Conservation (phyloP, 768 basidiomycete genomes). For the Pisolithus tinctorius region DNA sequence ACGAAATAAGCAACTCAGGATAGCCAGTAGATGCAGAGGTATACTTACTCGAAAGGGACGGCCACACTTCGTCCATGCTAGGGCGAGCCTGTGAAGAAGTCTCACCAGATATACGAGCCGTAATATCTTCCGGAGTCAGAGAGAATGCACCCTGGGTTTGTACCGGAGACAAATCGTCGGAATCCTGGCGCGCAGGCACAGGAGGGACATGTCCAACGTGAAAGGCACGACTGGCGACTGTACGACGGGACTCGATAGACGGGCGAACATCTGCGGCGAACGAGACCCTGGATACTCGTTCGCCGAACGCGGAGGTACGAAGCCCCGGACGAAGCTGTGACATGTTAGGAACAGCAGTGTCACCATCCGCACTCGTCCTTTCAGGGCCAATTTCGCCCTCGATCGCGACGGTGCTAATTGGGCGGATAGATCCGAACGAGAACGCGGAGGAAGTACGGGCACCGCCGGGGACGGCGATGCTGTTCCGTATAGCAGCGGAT, state of each 20-base stretch:
- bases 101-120: constrained; percentile 39
- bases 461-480: constrained; percentile 44
- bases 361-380: constrained; percentile 33
- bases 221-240: constrained; percentile 36
- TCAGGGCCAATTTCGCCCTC: constrained; percentile 33
- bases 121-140: constrained; percentile 57
- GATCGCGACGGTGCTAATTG: constrained; percentile 36
- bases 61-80: constrained; percentile 54
- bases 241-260: constrained; percentile 38
- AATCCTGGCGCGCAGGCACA: constrained; percentile 29
- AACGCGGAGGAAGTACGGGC: constrained; percentile 42
- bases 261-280: constrained; percentile 59
- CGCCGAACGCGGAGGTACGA: constrained; percentile 41
- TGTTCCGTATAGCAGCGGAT: constrained; percentile 63
- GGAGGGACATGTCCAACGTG: constrained; percentile 36
- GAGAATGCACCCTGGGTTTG: constrained; percentile 36
- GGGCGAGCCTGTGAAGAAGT: constrained; percentile 26
- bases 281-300: constrained; percentile 57
- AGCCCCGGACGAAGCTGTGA: constrained; percentile 49
- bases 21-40: not conserved
- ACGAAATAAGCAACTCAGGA: constrained; percentile 5
- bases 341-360: constrained; percentile 25
- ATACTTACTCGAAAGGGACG: constrained; percentile 57
- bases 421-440: constrained; percentile 51
- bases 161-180: constrained; percentile 34